Evolutionary conservation across 2,329 filamentous ascomycete genomes (phyloP).

Genomic region (Coniochaeta sp.): DNA sequence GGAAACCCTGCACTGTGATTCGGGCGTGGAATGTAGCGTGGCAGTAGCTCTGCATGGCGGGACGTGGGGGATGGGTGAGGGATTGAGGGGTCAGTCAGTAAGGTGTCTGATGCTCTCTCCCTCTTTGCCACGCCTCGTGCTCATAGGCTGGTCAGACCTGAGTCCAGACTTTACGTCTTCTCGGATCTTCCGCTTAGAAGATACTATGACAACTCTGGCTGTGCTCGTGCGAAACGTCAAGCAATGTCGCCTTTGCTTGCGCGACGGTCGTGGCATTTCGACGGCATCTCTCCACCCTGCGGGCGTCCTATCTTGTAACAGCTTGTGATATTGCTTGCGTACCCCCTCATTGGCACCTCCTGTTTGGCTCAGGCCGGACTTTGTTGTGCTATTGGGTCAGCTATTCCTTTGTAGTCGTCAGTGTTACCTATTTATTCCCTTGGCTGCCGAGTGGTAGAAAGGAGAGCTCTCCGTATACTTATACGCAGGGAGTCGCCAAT

Average conservation of each 20-base stretch:
- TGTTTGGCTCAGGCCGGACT: background rate
- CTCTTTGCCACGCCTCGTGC: constrained; percentile 2
- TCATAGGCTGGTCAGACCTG: constrained; percentile 5
- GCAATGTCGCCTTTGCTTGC: constrained; percentile 1
- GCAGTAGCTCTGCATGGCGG: constrained; percentile 8
- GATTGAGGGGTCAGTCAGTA: constrained; percentile 8
- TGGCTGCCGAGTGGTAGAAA: background rate
- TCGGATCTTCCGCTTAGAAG: background rate
- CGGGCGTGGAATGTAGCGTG: constrained; percentile 12
- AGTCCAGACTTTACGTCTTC: background rate
- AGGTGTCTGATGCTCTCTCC: too few species aligned
- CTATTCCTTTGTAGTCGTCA: background rate
- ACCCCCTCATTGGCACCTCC: background rate
- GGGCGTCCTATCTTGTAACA: background rate
- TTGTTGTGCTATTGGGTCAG: background rate
- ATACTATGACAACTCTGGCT: constrained; percentile 1
- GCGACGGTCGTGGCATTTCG: background rate
- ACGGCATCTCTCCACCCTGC: background rate
- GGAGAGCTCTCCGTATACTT: constrained; percentile 4
- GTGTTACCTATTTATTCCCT: too few species aligned
- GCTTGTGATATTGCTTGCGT: background rate
- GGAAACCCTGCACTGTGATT: constrained; percentile 1
- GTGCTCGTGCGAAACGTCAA: background rate
- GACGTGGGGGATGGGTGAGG: constrained; percentile 25
- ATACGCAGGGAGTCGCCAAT: background rate